phyloP scores from a whole-genome alignment of 345 rosid species.

The Eutrema heterophyllum region DNA sequence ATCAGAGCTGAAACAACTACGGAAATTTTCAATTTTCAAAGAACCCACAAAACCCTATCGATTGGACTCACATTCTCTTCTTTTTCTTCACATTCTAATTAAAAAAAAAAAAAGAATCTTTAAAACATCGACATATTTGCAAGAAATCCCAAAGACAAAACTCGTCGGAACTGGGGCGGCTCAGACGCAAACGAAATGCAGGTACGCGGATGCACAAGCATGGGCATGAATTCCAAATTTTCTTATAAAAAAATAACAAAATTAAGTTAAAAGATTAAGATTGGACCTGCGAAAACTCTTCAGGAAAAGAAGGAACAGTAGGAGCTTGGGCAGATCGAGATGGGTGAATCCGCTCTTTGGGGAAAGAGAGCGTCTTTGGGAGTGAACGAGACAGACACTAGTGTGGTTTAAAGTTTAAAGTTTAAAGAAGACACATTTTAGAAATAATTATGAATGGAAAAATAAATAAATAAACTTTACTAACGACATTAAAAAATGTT shows the following conservation, averaged over 20 bases:
- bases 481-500: constrained; percentile 13
- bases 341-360: constrained; percentile 25
- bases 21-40: neutral
- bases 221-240: neutral
- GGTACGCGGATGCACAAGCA: constrained; percentile 8
- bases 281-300: constrained; percentile 7
- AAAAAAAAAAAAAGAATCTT: neutral
- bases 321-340: constrained; percentile 30
- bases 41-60: constrained; percentile 16
- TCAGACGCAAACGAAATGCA: constrained; percentile 15
- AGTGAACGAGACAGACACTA: constrained; percentile 20
- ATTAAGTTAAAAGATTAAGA: neutral
- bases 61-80: neutral
- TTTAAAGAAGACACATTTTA: constrained; percentile 13
- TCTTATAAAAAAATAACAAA: neutral
- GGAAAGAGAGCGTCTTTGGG: constrained; percentile 30
- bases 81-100: neutral
- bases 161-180: neutral
- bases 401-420: constrained; percentile 30
- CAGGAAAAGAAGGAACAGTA: neutral
- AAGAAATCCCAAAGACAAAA: neutral
- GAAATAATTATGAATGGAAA: neutral
- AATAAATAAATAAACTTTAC: neutral
- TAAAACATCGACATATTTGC: neutral
- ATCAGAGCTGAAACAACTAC: constrained; percentile 4